These are phyloP conservation scores for Cudoniella acicularis DNA, from an alignment of 495 filamentous ascomycete species.

Conservation along the genomic window DNA sequence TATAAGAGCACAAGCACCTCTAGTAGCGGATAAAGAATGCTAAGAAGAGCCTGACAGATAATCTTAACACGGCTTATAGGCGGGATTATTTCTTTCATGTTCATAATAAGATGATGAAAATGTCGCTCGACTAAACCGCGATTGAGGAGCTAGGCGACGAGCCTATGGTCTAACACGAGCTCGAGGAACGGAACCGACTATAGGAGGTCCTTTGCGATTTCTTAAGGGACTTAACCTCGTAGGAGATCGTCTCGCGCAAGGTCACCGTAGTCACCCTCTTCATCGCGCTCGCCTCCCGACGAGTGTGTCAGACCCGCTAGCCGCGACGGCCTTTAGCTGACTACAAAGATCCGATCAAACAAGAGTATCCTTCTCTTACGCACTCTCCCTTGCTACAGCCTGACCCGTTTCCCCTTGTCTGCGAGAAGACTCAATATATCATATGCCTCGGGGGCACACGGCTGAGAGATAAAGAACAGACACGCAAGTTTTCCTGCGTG, in stretches of 20 bases:
- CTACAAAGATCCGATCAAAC: constrained; percentile 5
- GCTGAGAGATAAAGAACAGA: constrained; percentile 13
- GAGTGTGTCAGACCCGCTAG: constrained; percentile 12
- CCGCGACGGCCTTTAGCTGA: background rate
- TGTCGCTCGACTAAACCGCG: constrained; percentile 1
- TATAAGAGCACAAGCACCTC: constrained; percentile 1
- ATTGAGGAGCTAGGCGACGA: background rate
- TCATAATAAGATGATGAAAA: constrained; percentile 24
- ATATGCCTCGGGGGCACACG: constrained; percentile 5
- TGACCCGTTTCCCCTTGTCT: constrained; percentile 4
- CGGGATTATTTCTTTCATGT: constrained; percentile 23
- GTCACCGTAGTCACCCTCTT: constrained; percentile 3
- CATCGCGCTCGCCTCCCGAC: constrained; percentile 3
- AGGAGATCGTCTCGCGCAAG: constrained; percentile 11
- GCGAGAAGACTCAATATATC: constrained; percentile 12
- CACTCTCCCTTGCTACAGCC: background rate
- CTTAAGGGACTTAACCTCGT: constrained; percentile 9
- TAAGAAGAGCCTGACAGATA: constrained; percentile 7
- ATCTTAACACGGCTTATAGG: constrained; percentile 6
- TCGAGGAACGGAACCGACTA: constrained; percentile 13
- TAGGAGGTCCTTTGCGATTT: constrained; percentile 10
- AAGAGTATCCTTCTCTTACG: constrained; percentile 8
- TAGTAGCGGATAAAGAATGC: background rate
- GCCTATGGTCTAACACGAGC: constrained; percentile 11
- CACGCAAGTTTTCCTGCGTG: constrained; percentile 8